Evolutionary conservation across 306 rosid genomes (phyloP), one percentile per base, ranked within the genome.

Genomic region (Casuarina cunninghamiana): DNA sequence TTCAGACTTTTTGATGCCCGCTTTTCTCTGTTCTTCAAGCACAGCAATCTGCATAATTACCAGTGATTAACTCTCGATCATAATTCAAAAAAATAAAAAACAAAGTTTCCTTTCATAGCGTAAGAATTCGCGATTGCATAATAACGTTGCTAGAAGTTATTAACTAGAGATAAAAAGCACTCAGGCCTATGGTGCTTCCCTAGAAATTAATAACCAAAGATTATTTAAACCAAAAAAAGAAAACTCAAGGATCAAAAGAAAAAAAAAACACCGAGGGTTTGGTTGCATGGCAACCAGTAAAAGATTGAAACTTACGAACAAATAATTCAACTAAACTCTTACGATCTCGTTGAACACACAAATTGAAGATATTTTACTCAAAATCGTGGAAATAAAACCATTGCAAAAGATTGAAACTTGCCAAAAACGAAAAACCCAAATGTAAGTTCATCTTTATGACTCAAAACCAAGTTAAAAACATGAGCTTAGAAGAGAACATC

Each of bases 21-120:
- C 54, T 78, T 43, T 90, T 69, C 84, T 96, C 83, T 90, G 93
- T 49, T 91, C 97, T 81, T 95, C 96, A 16, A 96, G 84, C 60
- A 82, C 91, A 53, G 89, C 91, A 86, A 96, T 87, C 99, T 96
- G 84, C 86, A 88, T 53, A 54, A 75, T 38, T 12, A 26, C 65
- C 72, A 82, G 46, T 74, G 63, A 46, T n/a, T 65, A 77, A 80
- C 9, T 42, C 53, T 80, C 12, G 41, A 32, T 77, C 77, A 73
- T 11, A 75, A 43, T 41, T 35, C 35, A 7, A 58, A 58, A 3
- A 58, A 11, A 19, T 5, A 4, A 8, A 8, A 58, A 10, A 0
- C 10, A 6, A 21, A 55, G 8, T 11, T 26, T 16, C 11, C n/a
- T 7, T 39, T 66, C 45, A 26, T 66, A 7, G 21, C 41, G 19